Evolutionary conservation across 768 basidiomycete genomes (phyloP), one percentile per base, ranked within the genome.

Genomic region (Russula compacta): DNA sequence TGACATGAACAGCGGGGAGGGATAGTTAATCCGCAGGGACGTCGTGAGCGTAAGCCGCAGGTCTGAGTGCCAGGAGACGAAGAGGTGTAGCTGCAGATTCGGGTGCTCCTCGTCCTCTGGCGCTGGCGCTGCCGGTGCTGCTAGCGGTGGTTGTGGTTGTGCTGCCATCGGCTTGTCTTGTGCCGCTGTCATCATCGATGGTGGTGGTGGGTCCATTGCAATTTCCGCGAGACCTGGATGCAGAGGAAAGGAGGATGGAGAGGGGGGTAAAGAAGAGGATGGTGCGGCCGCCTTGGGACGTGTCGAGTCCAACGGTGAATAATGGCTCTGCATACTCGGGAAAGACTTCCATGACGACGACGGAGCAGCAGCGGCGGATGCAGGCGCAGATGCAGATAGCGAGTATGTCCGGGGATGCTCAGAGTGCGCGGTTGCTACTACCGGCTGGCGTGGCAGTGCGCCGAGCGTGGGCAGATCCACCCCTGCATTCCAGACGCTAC

Each of bases 11-110:
- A 88, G 83, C 0, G 88, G 87, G 0, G 93, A 93, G 6, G 97
- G 97, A 71, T 98, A 98, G 74, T 99, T 97, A 73, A 99, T 94
- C 63, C 94, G 82, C 32, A 98, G 80, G 9, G 92, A 95, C 0
- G 97, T 98, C 35, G 90, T 85, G 58, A 99, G 79, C 8, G 89
- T 90, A 66, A 99, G 78, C 15, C 89, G 86, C 9, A 98, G 78
- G 71, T 97, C 86, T 10, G 95, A 92, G 55, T 86, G 82, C 85
- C 95, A 95, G 36, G 82, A 79, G 47, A 98, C 75, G 67, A 86
- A 84, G 0, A 99, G 77, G 70, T 98, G 94, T 4, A 97, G 73
- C 70, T 99, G 97, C 33, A 98, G 77, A 70, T 95, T 89, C 2
- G 90, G 84, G 49, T 78, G 75, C 64, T 46, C 73, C 69, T 64